Evolutionary conservation across 805 yeast species (phyloP), one percentile per base, ranked within the genome.

Genomic region (Candida odintsovae): DNA sequence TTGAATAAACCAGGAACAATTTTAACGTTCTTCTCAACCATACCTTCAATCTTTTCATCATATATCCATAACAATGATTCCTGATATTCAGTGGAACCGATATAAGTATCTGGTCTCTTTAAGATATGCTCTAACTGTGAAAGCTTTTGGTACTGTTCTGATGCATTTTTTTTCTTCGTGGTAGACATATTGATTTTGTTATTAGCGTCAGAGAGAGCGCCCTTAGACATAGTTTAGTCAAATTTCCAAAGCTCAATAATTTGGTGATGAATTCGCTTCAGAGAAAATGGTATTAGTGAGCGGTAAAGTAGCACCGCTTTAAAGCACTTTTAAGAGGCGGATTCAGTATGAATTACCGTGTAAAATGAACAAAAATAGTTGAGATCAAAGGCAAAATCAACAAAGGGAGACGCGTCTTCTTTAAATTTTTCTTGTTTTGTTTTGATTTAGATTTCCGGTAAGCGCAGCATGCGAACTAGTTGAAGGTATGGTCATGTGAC

Each of bases 1-100:
- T 94, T 94, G 69, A 89, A 92, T 50, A 94, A 69, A 42, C 98
- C 99, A 2, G 99, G 99, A 11, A 94, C 98, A 53, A 90, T 86
- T 40, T 73, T 78, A 23, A 94, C 96, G 1, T 61, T 63, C 50
- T 70, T 77, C 51, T 73, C 77, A 15, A 62, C 75, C 86, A 86
- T 80, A 12, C 77, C 69, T 41, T 78, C 75, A 1, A 76, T 69
- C 40, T 77, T 83, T 40, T 78, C 81, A 62, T 90, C 87, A 58
- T 75, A 83, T 35, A 89, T 76, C 99, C 99, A 94, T 80, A 88
- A 84, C 43, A 80, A 80, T 45, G 84, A 77, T 46, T 80, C 83
- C 45, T 85, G 81, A 45, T 76, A 78, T 67, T 94, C 99, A 21
- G 90, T 85, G 2, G 97, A 90, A 6, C 99, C 99, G 56, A 94